These are phyloP conservation scores for Saprolegnia diclina DNA, from an alignment of 352 stramenopile species.

Conservation along the genomic window DNA sequence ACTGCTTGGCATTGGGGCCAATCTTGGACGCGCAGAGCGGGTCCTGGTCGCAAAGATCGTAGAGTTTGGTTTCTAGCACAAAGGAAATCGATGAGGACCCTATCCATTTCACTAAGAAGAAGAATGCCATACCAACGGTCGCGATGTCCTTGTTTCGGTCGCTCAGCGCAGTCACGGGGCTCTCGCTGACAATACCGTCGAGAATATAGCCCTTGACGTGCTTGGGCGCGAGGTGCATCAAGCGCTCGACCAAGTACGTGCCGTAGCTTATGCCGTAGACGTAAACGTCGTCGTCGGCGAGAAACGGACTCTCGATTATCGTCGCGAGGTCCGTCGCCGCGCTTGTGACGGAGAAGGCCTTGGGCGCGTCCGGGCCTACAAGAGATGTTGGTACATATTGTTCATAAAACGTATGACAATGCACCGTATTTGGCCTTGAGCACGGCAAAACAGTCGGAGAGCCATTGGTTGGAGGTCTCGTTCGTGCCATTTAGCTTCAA, in stretches of 20 bases:
- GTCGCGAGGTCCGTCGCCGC: conserved; percentile 27
- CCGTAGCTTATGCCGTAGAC: conserved; percentile 35
- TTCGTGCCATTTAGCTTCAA: too few species aligned
- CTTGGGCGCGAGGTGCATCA: conserved; percentile 31
- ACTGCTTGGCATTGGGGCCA: conserved; percentile 6
- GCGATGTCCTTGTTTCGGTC: background rate
- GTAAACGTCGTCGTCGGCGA: conserved; percentile 23
- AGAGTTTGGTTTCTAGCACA: background rate
- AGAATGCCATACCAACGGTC: background rate
- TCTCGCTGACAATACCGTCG: conserved; percentile 20
- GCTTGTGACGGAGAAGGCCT: conserved; percentile 38
- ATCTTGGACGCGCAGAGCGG: conserved; percentile 12
- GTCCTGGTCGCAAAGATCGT: conserved; percentile 13
- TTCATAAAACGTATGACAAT: background rate
- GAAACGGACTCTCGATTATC: background rate
- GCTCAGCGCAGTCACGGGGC: background rate
- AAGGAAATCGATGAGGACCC: background rate
- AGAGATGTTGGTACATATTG: background rate
- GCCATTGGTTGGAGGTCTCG: too few species aligned
- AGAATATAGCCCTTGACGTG: conserved; percentile 33
- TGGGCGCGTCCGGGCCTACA: background rate
- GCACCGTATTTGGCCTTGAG: background rate
- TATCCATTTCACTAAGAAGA: background rate
- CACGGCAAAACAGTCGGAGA: background rate
- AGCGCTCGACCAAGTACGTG: conserved; percentile 28